phyloP scores from a whole-genome alignment of 2,329 filamentous ascomycete genomes.

The Chaetomium sp. region DNA sequence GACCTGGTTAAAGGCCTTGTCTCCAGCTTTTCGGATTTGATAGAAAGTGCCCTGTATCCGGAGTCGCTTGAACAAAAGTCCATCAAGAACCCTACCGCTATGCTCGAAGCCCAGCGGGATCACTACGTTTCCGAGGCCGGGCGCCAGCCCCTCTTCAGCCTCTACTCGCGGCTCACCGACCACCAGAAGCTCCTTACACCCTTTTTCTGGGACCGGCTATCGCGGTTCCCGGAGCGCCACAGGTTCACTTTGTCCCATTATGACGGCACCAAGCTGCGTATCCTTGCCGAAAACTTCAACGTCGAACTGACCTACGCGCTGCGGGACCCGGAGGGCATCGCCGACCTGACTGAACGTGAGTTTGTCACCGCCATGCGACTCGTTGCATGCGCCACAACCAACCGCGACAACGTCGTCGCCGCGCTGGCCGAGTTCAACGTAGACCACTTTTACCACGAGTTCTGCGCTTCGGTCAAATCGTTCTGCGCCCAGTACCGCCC shows the following conservation, averaged over 20 bases:
- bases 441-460: conserved; percentile 8
- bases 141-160: conserved; percentile 20
- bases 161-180: conserved; percentile 26
- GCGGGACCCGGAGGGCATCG: too few relatives aligned
- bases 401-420: neutral
- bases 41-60: conserved; percentile 9
- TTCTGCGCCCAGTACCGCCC: neutral
- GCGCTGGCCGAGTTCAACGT: neutral
- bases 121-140: conserved; percentile 32
- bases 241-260: neutral
- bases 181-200: conserved; percentile 33
- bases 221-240: neutral
- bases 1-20: conserved; percentile 11
- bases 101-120: conserved; percentile 31
- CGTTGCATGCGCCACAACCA: neutral
- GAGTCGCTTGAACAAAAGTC: neutral
- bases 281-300: neutral
- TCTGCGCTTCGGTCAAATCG: neutral
- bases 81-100: neutral
- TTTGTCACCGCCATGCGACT: neutral
- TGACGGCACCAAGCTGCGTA: neutral
- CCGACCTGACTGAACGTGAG: too few relatives aligned
- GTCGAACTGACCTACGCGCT: neutral
- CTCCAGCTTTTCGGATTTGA: conserved; percentile 2
- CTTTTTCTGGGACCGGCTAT: conserved; percentile 30